Evolutionary conservation across 1,139 yeast species (phyloP), one percentile per base, ranked within the genome.

Genomic region (Saccharomyces hybrid): DNA sequence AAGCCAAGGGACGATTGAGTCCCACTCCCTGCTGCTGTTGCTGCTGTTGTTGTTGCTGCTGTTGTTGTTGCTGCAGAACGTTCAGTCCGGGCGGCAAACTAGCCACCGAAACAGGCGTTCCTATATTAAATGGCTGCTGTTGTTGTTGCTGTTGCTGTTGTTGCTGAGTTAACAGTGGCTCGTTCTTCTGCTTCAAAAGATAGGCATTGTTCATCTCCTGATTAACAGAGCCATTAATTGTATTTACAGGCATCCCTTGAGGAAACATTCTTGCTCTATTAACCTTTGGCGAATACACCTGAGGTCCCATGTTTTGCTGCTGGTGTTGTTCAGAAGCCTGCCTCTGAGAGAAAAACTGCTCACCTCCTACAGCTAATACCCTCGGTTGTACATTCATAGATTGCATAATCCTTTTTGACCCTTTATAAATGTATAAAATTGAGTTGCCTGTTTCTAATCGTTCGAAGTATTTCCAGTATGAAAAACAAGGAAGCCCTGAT

Each of bases 111-210:
- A 32, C 68, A 56, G 4, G 62, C 57, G 53, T 55, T 34, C 58
- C 59, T 50, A 64, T 57, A 4, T 57, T 56, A 9, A 49, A 51
- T 14, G 61, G 57, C 46, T 61, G 66, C 20, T 60, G 66, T 20
- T 66, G 65, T 31, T 50, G 54, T 28, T 57, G 63, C 51, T 64
- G 68, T 23, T 23, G 25, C 25, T 23, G 25, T 23, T 23, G 41
- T 16, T 34, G 41, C 25, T 38, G 44, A 11, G 25, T 38, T 20
- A 38, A 38, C n/a, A 38, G 44, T n/a, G 44, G 44, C 2, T 38
- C 44, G n/a, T 13, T 26, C 44, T 38, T 38, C 44, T 38, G 44
- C n/a, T 38, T 38, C n/a, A 38, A 38, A 38, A 38, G 44, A 23
- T 38, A 38, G 44, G 44, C 44, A 38, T 38, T 38, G n/a, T 38